phyloP scores from a whole-genome alignment of 176 grass and related monocot genomes.

The Puya raimondii region DNA sequence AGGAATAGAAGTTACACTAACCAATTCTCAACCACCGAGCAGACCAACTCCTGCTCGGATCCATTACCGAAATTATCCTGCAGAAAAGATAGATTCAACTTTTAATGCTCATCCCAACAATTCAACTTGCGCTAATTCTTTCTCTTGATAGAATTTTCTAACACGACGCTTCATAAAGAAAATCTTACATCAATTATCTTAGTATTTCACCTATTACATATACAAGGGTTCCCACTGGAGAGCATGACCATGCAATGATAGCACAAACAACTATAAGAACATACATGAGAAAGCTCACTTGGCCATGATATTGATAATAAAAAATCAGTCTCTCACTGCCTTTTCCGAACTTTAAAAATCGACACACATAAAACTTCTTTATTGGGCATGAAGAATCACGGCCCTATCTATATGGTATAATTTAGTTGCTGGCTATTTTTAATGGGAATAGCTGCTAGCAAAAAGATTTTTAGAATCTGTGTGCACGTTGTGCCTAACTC shows the following conservation, averaged over 20 bases:
- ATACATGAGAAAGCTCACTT: neutral
- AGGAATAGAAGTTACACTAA: conserved; percentile 18
- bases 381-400: neutral
- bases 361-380: neutral
- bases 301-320: neutral
- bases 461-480: too few species aligned
- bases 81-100: conserved; percentile 12
- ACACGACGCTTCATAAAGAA: neutral
- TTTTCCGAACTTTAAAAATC: neutral
- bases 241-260: neutral
- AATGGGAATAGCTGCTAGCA: too few species aligned
- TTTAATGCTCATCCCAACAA: neutral
- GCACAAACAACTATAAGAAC: neutral
- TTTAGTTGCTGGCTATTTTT: too few species aligned
- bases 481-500: too few species aligned
- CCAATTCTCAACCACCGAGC: conserved; percentile 97
- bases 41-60: conserved; percentile 94
- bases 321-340: neutral
- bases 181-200: neutral
- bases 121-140: neutral
- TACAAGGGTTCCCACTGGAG: neutral
- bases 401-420: too few species aligned
- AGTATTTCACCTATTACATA: neutral
- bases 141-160: neutral
- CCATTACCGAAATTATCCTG: conserved; percentile 95